Evolutionary conservation across 129 eudicot genomes (phyloP).

Genomic region (Arctium lappa): DNA sequence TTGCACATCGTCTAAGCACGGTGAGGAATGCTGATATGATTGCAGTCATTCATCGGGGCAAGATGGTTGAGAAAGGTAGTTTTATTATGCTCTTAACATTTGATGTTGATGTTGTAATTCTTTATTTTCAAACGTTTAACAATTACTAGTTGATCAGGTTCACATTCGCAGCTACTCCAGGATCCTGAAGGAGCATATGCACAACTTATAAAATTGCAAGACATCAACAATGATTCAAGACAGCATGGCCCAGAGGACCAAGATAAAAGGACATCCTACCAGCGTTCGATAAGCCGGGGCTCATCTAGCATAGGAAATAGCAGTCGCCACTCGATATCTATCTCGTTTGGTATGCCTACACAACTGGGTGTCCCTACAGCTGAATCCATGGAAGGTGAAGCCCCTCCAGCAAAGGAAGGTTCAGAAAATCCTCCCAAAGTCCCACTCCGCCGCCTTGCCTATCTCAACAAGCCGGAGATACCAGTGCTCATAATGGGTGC

Average conservation of each 20-base stretch:
- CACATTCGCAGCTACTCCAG: conserved; percentile 59
- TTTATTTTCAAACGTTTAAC: neutral
- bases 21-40: conserved; percentile 68
- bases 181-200: conserved; percentile 86
- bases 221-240: conserved; percentile 30
- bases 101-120: neutral
- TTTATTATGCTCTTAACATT: neutral
- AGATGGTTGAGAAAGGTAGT: conserved; percentile 76
- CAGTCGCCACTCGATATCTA: conserved; percentile 47
- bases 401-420: neutral
- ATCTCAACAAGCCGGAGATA: conserved; percentile 82
- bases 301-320: conserved; percentile 56
- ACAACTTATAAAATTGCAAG: conserved; percentile 72
- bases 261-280: conserved; percentile 39
- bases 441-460: conserved; percentile 61
- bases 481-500: conserved; percentile 66
- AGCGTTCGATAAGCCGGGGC: conserved; percentile 49
- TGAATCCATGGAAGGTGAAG: conserved; percentile 26
- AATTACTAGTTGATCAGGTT: conserved; percentile 38
- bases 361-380: conserved; percentile 27
- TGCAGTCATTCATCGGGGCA: conserved; percentile 72
- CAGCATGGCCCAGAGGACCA: conserved; percentile 23
- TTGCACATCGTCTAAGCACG: conserved; percentile 73
- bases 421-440: conserved; percentile 54
- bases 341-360: conserved; percentile 52